These are phyloP conservation scores for Pestalotiopsis sp. DNA, from an alignment of 2,329 filamentous ascomycete genomes.

Conservation along the genomic window DNA sequence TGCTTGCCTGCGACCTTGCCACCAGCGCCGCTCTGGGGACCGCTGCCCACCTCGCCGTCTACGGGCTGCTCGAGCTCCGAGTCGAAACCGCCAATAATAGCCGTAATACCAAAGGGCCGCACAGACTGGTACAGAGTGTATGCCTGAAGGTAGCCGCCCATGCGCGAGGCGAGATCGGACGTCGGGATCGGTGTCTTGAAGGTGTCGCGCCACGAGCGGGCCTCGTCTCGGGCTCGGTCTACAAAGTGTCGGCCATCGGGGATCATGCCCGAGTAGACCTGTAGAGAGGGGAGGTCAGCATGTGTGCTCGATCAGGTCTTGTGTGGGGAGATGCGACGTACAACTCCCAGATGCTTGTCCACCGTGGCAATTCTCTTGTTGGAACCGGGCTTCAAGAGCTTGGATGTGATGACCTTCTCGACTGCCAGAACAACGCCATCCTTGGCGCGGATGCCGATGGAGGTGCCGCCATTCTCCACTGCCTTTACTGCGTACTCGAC, in stretches of 20 bases:
- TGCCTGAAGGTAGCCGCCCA: constrained; percentile 94
- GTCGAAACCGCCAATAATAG: constrained; percentile 93
- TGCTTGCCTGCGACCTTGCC: constrained; percentile 77
- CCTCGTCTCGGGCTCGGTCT: constrained; percentile 91
- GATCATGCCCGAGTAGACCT: constrained; percentile 93
- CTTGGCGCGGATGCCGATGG: constrained; percentile 94
- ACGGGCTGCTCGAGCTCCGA: constrained; percentile 82
- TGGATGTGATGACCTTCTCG: constrained; percentile 95
- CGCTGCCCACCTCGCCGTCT: constrained; percentile 85
- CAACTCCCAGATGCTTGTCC: constrained; percentile 90
- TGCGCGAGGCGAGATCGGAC: constrained; percentile 83
- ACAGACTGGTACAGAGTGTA: constrained; percentile 98
- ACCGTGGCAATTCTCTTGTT: constrained; percentile 98
- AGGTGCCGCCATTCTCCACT: constrained; percentile 96
- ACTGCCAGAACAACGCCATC: constrained; percentile 94
- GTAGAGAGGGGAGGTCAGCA: background rate
- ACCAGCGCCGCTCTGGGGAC: constrained; percentile 77
- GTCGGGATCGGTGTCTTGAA: constrained; percentile 96
- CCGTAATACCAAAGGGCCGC: constrained; percentile 93
- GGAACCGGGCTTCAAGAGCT: constrained; percentile 89
- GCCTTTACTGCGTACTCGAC: constrained; percentile 99
- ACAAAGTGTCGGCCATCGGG: constrained; percentile 96
- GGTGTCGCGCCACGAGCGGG: constrained; percentile 83
- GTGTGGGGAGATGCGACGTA: constrained; percentile 48
- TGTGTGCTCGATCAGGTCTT: background rate